Evolutionary conservation across 208 protist species (phyloP), one percentile per base, ranked within the genome.

Genomic region (Wallacemonas rigidus): DNA sequence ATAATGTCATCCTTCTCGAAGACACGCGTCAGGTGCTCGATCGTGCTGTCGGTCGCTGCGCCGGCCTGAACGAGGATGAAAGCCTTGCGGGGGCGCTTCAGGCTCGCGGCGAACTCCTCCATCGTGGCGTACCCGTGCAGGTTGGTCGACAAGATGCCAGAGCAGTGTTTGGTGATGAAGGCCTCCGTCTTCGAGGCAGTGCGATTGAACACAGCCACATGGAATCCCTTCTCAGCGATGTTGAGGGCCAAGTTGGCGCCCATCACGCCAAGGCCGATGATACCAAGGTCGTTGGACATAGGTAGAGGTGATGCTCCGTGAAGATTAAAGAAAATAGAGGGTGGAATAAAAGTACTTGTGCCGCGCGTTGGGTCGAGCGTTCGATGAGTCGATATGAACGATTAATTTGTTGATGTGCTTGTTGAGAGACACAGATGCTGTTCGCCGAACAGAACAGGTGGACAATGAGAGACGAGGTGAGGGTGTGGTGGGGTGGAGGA

Each of bases 221-320:
- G 76, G 71, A 99, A 99, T 45, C 97, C 97, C 69, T 98, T 91
- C 71, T 98, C 91, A 26, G 96, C 97, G 79, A 99, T 98, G 88
- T 99, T 99, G 41, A 99, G 88, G 11, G 98, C 97, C 39, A 99
- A 80, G 85, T 99, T 99, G 76, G 98, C 87, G 70, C 99, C 99
- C 99, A 99, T 99, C 26, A 99, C 98, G 69, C 93, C 98, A 8
- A 99, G 89, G 55, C 99, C 99, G 53, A 99, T 90, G 54, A 99
- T 89, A 64, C 97, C 98, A 67, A 99, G 91, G 74, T 98, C 94
- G 85, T 94, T 93, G 40, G 88, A 94, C 86, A 94, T 93, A 26
- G 26, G 26, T 26, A 26, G 26, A 26, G 26, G 26, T 26, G 26
- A 26, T 26, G 26, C 26, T 26, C 26, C 26, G 26, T 26, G 26